phyloP scores from a whole-genome alignment of 2,329 filamentous ascomycete genomes.

The Pestalotiopsis sp. region DNA sequence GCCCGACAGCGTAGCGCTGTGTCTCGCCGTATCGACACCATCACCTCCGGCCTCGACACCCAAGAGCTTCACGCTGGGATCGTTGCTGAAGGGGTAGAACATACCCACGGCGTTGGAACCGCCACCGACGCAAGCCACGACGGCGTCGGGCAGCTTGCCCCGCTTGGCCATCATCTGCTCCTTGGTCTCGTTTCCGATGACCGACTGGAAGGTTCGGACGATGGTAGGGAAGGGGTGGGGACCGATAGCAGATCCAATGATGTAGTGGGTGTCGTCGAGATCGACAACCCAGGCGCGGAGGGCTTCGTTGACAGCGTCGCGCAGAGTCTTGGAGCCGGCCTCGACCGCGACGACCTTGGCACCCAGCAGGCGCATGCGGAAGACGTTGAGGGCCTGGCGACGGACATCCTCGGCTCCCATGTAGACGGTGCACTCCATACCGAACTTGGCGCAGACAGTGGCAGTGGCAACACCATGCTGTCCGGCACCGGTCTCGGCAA shows the following conservation, averaged over 20 bases:
- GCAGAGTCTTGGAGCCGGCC: constrained; percentile 79
- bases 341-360: constrained; percentile 92
- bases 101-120: constrained; percentile 95
- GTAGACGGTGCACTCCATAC: constrained; percentile 96
- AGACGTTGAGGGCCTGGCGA: constrained; percentile 94
- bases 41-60: constrained; percentile 96
- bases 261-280: constrained; percentile 94
- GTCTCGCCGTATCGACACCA: constrained; percentile 79
- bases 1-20: constrained; percentile 84
- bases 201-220: constrained; percentile 94
- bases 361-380: constrained; percentile 95
- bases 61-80: constrained; percentile 80
- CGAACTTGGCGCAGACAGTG: constrained; percentile 96
- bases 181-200: constrained; percentile 95
- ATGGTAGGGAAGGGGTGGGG: constrained; percentile 98
- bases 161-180: constrained; percentile 81
- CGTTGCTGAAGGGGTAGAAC: constrained; percentile 94
- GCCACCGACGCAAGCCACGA: constrained; percentile 94
- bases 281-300: constrained; percentile 91
- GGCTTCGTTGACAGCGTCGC: constrained; percentile 93
- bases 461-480: constrained; percentile 98
- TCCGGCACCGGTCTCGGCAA: constrained; percentile 94
- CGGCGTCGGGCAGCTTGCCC: constrained; percentile 89
- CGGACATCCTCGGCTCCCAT: constrained; percentile 99
- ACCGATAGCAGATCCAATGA: constrained; percentile 95